Evolutionary conservation across 1,284 basidiomycete genomes (phyloP).

Genomic region (Baeospora myosura): DNA sequence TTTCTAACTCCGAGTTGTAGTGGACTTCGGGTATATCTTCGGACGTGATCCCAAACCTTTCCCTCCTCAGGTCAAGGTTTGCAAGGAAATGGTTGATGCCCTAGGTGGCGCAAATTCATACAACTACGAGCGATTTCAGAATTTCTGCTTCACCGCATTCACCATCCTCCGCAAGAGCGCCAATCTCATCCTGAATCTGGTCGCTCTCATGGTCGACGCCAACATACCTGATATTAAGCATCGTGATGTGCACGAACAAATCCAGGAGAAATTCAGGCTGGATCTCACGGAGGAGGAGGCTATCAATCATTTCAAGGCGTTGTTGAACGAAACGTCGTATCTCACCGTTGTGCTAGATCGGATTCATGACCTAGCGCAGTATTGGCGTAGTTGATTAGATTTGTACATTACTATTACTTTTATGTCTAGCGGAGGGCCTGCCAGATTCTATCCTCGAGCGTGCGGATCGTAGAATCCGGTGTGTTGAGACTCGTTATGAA

Average conservation of each 20-base stretch:
- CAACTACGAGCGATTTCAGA: conserved; percentile 93
- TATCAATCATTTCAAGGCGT: conserved; percentile 90
- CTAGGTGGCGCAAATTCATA: conserved; percentile 95
- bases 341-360: conserved; percentile 88
- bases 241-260: conserved; percentile 77
- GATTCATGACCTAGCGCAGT: conserved; percentile 83
- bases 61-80: conserved; percentile 96
- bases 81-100: conserved; percentile 99
- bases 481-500: conserved; percentile 92
- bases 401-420: neutral
- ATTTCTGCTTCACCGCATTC: conserved; percentile 94
- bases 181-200: conserved; percentile 95
- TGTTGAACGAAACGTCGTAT: conserved; percentile 93
- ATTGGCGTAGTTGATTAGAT: conserved; percentile 57
- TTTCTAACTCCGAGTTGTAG: conserved; percentile 33
- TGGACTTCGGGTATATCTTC: conserved; percentile 98
- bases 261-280: conserved; percentile 95
- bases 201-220: conserved; percentile 96
- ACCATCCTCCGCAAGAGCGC: conserved; percentile 92
- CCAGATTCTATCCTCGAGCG: conserved; percentile 59
- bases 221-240: conserved; percentile 97
- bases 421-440: conserved; percentile 19
- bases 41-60: conserved; percentile 98
- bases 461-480: conserved; percentile 38
- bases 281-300: conserved; percentile 94